Evolutionary conservation across 345 rosid genomes (phyloP), one percentile per base, ranked within the genome.

Genomic region (Firmiana major): DNA sequence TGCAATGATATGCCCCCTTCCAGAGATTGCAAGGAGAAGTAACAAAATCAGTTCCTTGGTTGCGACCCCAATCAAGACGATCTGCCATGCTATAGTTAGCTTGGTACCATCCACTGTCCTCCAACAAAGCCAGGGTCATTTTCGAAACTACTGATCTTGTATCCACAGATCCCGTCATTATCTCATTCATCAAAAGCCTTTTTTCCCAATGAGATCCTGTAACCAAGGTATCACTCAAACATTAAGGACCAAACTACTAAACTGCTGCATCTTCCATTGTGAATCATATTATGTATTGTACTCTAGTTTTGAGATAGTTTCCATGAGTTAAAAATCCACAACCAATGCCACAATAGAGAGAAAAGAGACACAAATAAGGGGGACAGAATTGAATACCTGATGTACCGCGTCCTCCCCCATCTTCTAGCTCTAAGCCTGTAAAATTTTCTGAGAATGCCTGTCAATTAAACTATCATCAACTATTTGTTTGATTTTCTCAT

Each of bases 391-490:
- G 36, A 73, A 80, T 63, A 91, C 97, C 97, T 75, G 99, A 96
- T 76, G 99, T 96, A 77, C 99, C 99, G 66, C 99, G 98, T 58
- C 99, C 99, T 82, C 99, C 99, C 75, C 99, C 99, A 86, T 96
- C 99, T 83, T 96, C 99, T 69, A 96, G 94, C 84, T 96, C 99
- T 81, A 96, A 88, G 54, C 99, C 99, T 4, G 97, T 94, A 80
- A 94, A 94, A 83, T 96, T 96, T 68, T 89, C 93, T 58, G 97
- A 92, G 79, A 91, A 96, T 60, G 99, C 97, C 99, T 96, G 93
- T 76, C 73, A 77, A 59, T 9, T 28, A 45, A 46, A 53, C 60
- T 40, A 31, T 34, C 46, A 40, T 82, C 67, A 84, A 71, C n/a
- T 22, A 31, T 73, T 42, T 64, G 63, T 9, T 55, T 26, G 71